Evolutionary conservation across 352 stramenopile genomes (phyloP).

Genomic region (Plasmopara halstedii): DNA sequence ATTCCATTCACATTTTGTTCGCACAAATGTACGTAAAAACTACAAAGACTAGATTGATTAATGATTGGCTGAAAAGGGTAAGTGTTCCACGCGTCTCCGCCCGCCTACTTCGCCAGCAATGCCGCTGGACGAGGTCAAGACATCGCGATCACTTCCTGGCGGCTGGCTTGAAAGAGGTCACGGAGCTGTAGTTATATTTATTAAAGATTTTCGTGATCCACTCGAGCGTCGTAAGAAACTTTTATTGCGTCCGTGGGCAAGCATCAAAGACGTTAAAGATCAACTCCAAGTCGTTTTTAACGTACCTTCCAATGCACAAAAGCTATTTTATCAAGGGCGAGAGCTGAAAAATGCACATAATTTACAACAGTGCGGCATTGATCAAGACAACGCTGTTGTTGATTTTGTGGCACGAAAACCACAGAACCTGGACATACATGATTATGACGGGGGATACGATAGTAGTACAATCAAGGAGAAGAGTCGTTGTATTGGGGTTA

Average conservation of each 20-base stretch:
- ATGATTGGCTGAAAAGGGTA: neutral
- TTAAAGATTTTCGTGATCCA: slow-evolving; percentile 78
- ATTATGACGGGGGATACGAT: slow-evolving; percentile 3
- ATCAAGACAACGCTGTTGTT: slow-evolving; percentile 70
- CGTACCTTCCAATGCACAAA: slow-evolving; percentile 66
- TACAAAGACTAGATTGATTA: neutral
- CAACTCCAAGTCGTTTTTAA: slow-evolving; percentile 81
- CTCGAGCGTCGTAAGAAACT: slow-evolving; percentile 81
- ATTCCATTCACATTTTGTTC: no score
- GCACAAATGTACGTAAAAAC: no score
- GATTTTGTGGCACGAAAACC: slow-evolving; percentile 66
- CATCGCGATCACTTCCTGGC: slow-evolving; percentile 63
- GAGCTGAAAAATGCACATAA: slow-evolving; percentile 82
- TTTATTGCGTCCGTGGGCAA: slow-evolving; percentile 65
- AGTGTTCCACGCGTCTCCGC: neutral
- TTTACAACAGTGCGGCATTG: slow-evolving; percentile 76
- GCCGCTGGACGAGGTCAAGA: slow-evolving; percentile 38
- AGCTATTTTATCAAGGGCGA: slow-evolving; percentile 73
- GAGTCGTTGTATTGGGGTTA: slow-evolving; percentile 11
- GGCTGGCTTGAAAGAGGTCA: slow-evolving; percentile 75
- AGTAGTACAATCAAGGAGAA: slow-evolving; percentile 8
- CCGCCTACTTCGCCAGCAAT: slow-evolving; percentile 1
- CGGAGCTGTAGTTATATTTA: slow-evolving; percentile 53
- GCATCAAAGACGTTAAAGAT: slow-evolving; percentile 82
- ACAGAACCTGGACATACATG: slow-evolving; percentile 41